Conservation (phyloP, 2,329 filamentous ascomycete species). For the Diaporthe citriasiana region DNA sequence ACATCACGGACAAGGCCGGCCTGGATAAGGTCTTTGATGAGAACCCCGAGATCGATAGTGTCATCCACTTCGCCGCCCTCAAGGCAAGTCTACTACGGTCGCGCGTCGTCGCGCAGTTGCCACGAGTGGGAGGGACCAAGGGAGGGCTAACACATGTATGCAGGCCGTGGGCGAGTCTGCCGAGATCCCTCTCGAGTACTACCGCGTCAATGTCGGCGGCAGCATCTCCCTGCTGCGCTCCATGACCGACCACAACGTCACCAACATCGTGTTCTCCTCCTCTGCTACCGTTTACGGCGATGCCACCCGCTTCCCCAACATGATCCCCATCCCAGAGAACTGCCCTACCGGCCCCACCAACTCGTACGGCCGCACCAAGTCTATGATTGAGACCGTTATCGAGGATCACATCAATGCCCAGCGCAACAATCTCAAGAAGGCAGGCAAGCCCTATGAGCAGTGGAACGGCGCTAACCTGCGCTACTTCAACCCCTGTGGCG, state of each 20-base stretch:
- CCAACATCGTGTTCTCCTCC: slow-evolving; percentile 98
- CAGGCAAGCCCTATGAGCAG: slow-evolving; percentile 80
- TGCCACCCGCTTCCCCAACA: slow-evolving; percentile 93
- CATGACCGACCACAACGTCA: slow-evolving; percentile 91
- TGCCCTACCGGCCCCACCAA: slow-evolving; percentile 98
- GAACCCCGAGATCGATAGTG: slow-evolving; percentile 95
- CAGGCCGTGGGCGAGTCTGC: slow-evolving; percentile 96
- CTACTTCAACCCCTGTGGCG: slow-evolving; percentile 98
- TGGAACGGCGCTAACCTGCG: slow-evolving; percentile 95
- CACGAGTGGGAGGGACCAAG: background rate
- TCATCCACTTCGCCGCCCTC: slow-evolving; percentile 98
- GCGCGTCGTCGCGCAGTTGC: slow-evolving; percentile 8
- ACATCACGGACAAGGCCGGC: slow-evolving; percentile 87
- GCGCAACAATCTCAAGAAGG: slow-evolving; percentile 85
- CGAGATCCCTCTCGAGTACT: slow-evolving; percentile 97
- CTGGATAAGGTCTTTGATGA: slow-evolving; percentile 90
- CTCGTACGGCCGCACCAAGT: slow-evolving; percentile 97
- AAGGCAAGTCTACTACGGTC: slow-evolving; percentile 72
- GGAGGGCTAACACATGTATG: slow-evolving; percentile 5
- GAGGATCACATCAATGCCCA: slow-evolving; percentile 91
- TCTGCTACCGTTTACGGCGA: slow-evolving; percentile 99
- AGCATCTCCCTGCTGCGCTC: slow-evolving; percentile 87
- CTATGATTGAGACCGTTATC: slow-evolving; percentile 91
- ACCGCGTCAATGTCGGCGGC: slow-evolving; percentile 95
- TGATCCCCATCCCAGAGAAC: slow-evolving; percentile 98